Evolutionary conservation across 345 rosid species (phyloP).

Genomic region (Atalantia buxifolia): DNA sequence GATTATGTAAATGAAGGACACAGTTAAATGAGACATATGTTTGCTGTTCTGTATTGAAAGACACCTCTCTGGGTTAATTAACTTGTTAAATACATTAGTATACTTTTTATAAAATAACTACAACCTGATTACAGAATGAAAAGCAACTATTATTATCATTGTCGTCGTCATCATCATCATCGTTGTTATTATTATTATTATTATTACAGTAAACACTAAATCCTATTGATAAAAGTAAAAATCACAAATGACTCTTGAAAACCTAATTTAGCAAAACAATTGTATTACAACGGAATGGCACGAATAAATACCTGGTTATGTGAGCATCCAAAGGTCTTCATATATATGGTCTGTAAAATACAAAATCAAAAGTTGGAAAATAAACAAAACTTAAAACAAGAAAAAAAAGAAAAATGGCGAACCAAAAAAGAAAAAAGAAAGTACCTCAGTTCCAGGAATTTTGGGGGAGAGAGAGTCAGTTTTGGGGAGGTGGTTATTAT

Average conservation of each 20-base stretch:
- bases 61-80: neutral
- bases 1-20: neutral
- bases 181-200: too few relatives aligned
- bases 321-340: slow-evolving; percentile 95
- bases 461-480: slow-evolving; percentile 30
- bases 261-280: neutral
- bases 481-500: slow-evolving; percentile 24
- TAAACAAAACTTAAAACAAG: neutral
- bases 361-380: neutral
- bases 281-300: neutral
- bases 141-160: neutral
- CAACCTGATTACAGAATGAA: neutral
- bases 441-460: slow-evolving; percentile 86
- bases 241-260: neutral
- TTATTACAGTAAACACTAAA: too few relatives aligned
- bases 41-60: too few relatives aligned
- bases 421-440: neutral
- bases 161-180: too few relatives aligned
- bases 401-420: neutral
- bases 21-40: neutral
- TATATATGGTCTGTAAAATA: slow-evolving; percentile 55
- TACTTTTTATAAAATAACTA: neutral
- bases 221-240: neutral
- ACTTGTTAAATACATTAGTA: neutral
- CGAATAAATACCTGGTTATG: slow-evolving; percentile 63